Conservation (phyloP, 805 yeast genomes). For the Cephaloascus albidus region DNA sequence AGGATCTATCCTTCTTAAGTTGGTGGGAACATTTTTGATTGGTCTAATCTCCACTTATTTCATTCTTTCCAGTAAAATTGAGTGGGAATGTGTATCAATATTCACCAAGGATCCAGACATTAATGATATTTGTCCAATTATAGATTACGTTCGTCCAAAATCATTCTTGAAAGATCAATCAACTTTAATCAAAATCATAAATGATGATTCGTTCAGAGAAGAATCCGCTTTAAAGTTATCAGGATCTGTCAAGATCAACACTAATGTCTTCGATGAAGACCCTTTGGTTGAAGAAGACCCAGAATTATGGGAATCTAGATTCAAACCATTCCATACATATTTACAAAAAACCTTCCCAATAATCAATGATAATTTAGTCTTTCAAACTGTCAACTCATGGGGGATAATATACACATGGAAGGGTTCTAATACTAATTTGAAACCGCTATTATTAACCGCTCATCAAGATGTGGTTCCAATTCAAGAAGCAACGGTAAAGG, state of each 20-base stretch:
- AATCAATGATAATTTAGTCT: conserved; percentile 20
- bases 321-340: conserved; percentile 19
- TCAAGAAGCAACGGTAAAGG: conserved; percentile 18
- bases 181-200: conserved; percentile 8
- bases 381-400: conserved; percentile 23
- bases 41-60: too few relatives aligned
- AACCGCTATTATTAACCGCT: conserved; percentile 28
- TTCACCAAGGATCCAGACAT: too few relatives aligned
- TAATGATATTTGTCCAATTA: conserved; percentile 4
- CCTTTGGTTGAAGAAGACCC: conserved; percentile 26
- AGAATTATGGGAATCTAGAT: conserved; percentile 18
- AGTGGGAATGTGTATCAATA: too few relatives aligned
- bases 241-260: conserved; percentile 28
- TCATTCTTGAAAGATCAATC: conserved; percentile 10
- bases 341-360: conserved; percentile 21
- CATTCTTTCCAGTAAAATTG: too few relatives aligned
- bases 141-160: conserved; percentile 15
- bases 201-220: conserved; percentile 11
- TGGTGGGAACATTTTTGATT: too few relatives aligned
- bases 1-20: too few relatives aligned
- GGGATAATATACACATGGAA: conserved; percentile 27
- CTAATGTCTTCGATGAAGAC: conserved; percentile 23
- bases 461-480: conserved; percentile 35
- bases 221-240: conserved; percentile 21
- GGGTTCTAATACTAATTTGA: conserved; percentile 16